Percentiles rank a stretch among this genome's conserved stretches.
Conservation (phyloP, 1,139 yeast species). For the Candida anutae region DNA sequence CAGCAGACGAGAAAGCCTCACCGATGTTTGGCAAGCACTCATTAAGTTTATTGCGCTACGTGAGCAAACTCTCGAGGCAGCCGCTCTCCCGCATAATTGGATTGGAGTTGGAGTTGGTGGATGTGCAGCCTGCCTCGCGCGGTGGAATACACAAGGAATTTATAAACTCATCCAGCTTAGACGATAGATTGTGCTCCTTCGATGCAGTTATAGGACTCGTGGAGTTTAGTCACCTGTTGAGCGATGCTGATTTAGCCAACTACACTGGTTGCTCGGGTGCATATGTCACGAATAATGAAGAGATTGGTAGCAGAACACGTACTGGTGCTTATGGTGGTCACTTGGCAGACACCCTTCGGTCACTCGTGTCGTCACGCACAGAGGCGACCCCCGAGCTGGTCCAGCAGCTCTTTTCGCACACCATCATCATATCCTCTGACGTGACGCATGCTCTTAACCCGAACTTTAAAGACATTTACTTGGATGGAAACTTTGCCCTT, state of each 20-base stretch:
- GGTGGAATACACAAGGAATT: conserved; percentile 37
- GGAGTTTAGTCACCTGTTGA: conserved; percentile 15
- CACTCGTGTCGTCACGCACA: conserved; percentile 6
- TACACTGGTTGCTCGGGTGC: conserved; percentile 28
- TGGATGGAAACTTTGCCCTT: conserved; percentile 31
- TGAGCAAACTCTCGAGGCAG: conserved; percentile 22
- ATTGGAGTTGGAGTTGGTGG: conserved; percentile 35
- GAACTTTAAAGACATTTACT: conserved; percentile 29
- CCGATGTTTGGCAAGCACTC: conserved; percentile 34
- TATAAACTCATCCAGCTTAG: conserved; percentile 37
- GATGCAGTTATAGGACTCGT: conserved; percentile 32
- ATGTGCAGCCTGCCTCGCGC: conserved; percentile 31
- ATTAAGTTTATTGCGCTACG: conserved; percentile 25
- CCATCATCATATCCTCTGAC: conserved; percentile 36
- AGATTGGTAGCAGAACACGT: conserved; percentile 35
- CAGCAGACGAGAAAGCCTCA: conserved; percentile 24
- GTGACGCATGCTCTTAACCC: conserved; percentile 43
- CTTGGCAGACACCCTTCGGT: conserved; percentile 10
- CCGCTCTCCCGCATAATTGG: conserved; percentile 20
- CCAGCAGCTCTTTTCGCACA: conserved; percentile 7
- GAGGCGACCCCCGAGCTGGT: conserved; percentile 4
- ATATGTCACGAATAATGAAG: conserved; percentile 38
- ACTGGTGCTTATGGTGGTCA: conserved; percentile 35
- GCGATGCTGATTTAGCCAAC: conserved; percentile 9
- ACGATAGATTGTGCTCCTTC: conserved; percentile 38